Percentiles rank a stretch among this genome's conserved stretches.
These are phyloP conservation scores for Komagataella kurtzmanii DNA, from an alignment of 805 yeast genomes.

Conservation along the genomic window DNA sequence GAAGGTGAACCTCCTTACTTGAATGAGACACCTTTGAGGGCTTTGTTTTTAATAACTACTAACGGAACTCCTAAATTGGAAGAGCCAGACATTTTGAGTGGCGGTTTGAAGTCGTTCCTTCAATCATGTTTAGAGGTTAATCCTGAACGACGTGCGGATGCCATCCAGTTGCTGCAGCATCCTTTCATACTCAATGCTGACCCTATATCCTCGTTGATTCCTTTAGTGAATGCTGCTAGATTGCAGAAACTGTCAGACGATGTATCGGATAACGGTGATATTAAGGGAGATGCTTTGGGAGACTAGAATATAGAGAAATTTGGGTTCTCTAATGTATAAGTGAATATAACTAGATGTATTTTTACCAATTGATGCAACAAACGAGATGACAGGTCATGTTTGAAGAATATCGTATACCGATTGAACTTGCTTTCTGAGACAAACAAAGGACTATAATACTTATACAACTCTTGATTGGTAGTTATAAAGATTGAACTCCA, in stretches of 20 bases:
- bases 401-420: too few relatives aligned
- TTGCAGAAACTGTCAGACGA: conserved; percentile 37
- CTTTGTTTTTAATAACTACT: conserved; percentile 86
- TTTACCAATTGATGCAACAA: too few relatives aligned
- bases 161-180: conserved; percentile 57
- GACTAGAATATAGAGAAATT: neutral
- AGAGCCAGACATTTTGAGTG: conserved; percentile 65
- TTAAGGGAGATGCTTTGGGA: neutral
- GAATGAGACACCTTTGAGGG: conserved; percentile 91
- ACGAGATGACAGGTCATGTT: too few relatives aligned
- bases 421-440: too few relatives aligned
- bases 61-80: conserved; percentile 93
- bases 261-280: neutral
- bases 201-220: conserved; percentile 48
- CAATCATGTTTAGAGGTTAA: conserved; percentile 73
- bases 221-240: conserved; percentile 62
- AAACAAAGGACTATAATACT: too few relatives aligned
- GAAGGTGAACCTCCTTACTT: conserved; percentile 98
- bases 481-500: too few relatives aligned
- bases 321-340: neutral
- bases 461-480: too few relatives aligned
- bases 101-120: conserved; percentile 54
- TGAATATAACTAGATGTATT: neutral
- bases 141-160: conserved; percentile 68
- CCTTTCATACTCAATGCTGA: conserved; percentile 53